A percentile compares a stretch with the other conserved stretches of the same genome.
Conservation (phyloP, 768 basidiomycete species). For the Russula abietina region DNA sequence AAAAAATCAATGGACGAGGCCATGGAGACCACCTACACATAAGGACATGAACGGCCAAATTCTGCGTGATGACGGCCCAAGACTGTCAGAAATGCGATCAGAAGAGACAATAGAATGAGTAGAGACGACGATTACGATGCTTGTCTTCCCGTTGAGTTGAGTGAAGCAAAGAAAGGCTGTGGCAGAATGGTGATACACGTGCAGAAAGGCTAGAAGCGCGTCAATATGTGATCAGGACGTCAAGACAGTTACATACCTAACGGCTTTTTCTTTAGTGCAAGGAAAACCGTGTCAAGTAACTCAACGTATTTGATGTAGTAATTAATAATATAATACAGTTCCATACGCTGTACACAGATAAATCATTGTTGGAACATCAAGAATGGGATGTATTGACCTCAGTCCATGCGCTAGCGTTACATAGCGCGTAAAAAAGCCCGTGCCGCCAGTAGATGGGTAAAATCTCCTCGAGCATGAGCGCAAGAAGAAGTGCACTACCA, state of each 20-base stretch:
- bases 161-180: conserved; percentile 92
- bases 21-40: conserved; percentile 71
- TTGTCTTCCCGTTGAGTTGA: conserved; percentile 91
- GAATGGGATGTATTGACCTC: conserved; percentile 48
- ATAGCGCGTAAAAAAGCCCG: conserved; percentile 73
- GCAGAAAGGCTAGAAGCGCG: conserved; percentile 73
- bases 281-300: conserved; percentile 93
- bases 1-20: not conserved
- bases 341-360: conserved; percentile 54
- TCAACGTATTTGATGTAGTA: conserved; percentile 99
- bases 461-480: conserved; percentile 90
- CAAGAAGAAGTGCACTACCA: conserved; percentile 79
- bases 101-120: not conserved
- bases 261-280: conserved; percentile 97
- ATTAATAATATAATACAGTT: conserved; percentile 98
- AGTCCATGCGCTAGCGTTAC: conserved; percentile 75
- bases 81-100: conserved; percentile 49
- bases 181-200: conserved; percentile 99
- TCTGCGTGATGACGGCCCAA: conserved; percentile 91
- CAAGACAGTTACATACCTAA: conserved; percentile 53
- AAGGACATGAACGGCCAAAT: conserved; percentile 89
- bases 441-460: conserved; percentile 68
- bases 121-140: conserved; percentile 49
- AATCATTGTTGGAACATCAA: not conserved
- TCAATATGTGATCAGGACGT: not conserved